A percentile compares a stretch with the other conserved stretches of the same genome.
Evolutionary conservation across 148 eudicot species (phyloP).

Genomic region (Talinum fruticosum): DNA sequence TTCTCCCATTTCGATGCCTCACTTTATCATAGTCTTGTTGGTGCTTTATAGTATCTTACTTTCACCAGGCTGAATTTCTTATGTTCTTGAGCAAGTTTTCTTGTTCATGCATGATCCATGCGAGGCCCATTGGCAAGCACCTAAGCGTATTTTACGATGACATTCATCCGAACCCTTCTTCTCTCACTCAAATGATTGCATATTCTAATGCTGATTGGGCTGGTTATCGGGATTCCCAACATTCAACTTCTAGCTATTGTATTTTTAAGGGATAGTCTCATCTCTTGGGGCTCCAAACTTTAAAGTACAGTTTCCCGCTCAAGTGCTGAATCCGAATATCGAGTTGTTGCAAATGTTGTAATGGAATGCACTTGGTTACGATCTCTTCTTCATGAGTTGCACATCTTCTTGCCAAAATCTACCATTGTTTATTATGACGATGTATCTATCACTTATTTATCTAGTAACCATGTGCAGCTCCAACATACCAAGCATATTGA

Average conservation of each 20-base stretch:
- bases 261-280: background rate
- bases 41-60: background rate
- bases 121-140: background rate
- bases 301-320: background rate
- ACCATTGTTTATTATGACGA: background rate
- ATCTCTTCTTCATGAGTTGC: background rate
- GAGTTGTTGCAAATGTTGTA: background rate
- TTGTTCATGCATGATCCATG: constrained; percentile 10
- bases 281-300: background rate
- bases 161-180: background rate
- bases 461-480: background rate
- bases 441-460: background rate
- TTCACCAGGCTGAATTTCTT: background rate
- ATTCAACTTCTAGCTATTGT: background rate
- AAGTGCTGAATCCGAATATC: background rate
- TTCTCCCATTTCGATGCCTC: background rate
- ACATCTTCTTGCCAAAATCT: background rate
- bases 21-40: background rate
- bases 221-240: background rate
- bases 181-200: background rate
- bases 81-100: background rate
- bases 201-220: background rate
- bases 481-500: background rate
- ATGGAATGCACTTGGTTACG: background rate
- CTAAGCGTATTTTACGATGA: background rate